A percentile compares a stretch with the other conserved stretches of the same genome.
Evolutionary conservation across 192 early-diverging fungal species (phyloP).

Genomic region (Podila minutissima): DNA sequence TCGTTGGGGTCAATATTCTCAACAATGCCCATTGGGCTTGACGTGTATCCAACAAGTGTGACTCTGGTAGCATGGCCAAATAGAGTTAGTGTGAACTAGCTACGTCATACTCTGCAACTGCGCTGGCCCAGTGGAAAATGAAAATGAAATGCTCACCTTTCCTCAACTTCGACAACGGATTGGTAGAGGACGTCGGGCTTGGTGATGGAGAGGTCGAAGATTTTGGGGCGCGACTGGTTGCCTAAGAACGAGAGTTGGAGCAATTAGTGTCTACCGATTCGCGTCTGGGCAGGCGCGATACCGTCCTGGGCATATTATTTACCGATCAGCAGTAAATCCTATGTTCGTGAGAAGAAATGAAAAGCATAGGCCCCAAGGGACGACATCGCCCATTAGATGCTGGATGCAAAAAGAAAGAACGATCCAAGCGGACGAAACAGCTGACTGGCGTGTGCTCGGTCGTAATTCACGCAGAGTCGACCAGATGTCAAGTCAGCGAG

Average conservation of each 20-base stretch:
- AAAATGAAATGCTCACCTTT: constrained; percentile 63
- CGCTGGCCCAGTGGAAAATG: too few species aligned
- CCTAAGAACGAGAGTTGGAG: constrained; percentile 50
- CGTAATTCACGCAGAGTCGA: not conserved
- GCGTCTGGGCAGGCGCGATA: not conserved
- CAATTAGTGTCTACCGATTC: not conserved
- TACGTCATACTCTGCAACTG: too few species aligned
- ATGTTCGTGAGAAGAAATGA: constrained; percentile 4
- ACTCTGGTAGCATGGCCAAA: constrained; percentile 60
- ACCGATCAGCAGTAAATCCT: constrained; percentile 61
- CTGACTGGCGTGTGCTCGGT: too few species aligned
- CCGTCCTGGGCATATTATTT: constrained; percentile 3
- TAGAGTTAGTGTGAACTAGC: not conserved
- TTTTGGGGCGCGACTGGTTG: constrained; percentile 92
- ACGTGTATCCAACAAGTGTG: constrained; percentile 81
- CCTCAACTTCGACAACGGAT: constrained; percentile 83
- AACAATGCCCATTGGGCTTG: constrained; percentile 56
- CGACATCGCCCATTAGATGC: constrained; percentile 7
- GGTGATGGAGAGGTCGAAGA: constrained; percentile 92
- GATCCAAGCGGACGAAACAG: not conserved
- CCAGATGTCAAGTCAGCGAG: not conserved
- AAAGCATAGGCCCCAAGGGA: constrained; percentile 1
- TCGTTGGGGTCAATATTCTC: constrained; percentile 46
- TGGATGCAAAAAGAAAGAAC: not conserved
- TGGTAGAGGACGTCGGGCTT: constrained; percentile 90